These are phyloP conservation scores for Fonsecaea nubica DNA, from an alignment of 2,329 filamentous ascomycete genomes.

Conservation along the genomic window DNA sequence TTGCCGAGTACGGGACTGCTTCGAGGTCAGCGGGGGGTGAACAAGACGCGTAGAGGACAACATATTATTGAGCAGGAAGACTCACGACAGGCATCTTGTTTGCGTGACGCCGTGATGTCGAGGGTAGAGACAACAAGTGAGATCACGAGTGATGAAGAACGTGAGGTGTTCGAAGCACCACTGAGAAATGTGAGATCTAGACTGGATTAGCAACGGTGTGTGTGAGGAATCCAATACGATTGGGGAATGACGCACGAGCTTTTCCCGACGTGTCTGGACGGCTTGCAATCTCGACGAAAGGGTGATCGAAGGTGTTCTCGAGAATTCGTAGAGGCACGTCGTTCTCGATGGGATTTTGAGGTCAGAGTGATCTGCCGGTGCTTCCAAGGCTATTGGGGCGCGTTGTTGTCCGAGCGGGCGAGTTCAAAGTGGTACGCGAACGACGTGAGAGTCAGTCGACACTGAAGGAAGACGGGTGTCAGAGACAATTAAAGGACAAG, in stretches of 20 bases:
- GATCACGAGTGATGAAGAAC: slow-evolving; percentile 19
- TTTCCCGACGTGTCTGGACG: slow-evolving; percentile 32
- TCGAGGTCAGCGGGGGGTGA: slow-evolving; percentile 50
- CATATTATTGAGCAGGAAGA: slow-evolving; percentile 10
- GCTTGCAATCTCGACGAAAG: slow-evolving; percentile 15
- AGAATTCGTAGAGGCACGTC: background rate
- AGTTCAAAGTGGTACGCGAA: slow-evolving; percentile 20
- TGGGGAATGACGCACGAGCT: slow-evolving; percentile 41
- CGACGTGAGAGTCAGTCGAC: background rate
- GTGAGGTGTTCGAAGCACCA: slow-evolving; percentile 20
- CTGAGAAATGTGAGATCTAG: slow-evolving; percentile 16
- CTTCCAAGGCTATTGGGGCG: slow-evolving; percentile 24
- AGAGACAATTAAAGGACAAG: slow-evolving; percentile 15
- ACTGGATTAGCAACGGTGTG: slow-evolving; percentile 26
- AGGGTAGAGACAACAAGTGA: slow-evolving; percentile 5
- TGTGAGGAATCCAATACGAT: slow-evolving; percentile 34
- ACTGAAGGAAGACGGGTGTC: slow-evolving; percentile 12
- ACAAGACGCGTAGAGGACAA: slow-evolving; percentile 22
- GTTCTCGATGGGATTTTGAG: background rate
- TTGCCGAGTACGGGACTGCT: slow-evolving; percentile 72
- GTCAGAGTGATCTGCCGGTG: slow-evolving; percentile 9
- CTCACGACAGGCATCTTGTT: slow-evolving; percentile 41
- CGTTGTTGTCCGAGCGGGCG: slow-evolving; percentile 16
- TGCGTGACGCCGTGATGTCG: slow-evolving; percentile 30
- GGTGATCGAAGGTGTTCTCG: background rate